phyloP scores from a whole-genome alignment of 331 rosid genomes.

The Rosa hybrid region DNA sequence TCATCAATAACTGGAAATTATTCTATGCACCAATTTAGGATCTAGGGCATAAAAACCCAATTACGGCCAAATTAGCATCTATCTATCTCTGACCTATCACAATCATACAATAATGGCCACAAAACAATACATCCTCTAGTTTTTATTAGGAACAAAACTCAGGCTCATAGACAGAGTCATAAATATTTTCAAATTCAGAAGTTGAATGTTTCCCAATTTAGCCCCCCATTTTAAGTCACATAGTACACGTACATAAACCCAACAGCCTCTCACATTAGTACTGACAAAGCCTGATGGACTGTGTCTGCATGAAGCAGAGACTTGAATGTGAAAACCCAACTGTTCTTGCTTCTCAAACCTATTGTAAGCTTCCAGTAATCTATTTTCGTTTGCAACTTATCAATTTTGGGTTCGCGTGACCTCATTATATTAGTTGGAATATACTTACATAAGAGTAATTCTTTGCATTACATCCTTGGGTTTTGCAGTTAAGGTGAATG shows the following conservation, averaged over 20 bases:
- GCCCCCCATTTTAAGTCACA: background rate
- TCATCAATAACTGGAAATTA: background rate
- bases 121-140: background rate
- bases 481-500: conserved; percentile 41
- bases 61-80: background rate
- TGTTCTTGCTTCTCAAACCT: conserved; percentile 53
- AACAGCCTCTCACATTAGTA: background rate
- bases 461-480: background rate
- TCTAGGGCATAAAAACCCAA: background rate
- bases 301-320: conserved; percentile 43
- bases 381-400: background rate
- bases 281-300: conserved; percentile 39
- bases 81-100: background rate
- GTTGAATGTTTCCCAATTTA: background rate
- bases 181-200: background rate
- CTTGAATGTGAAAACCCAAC: conserved; percentile 35
- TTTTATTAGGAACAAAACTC: background rate
- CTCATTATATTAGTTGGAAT: background rate
- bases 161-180: background rate
- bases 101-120: background rate
- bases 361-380: conserved; percentile 35
- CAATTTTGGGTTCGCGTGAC: background rate
- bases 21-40: too few relatives aligned
- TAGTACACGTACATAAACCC: too few relatives aligned
- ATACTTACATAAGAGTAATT: background rate